Evolutionary conservation across 2,329 filamentous ascomycete species (phyloP), one percentile per base, ranked within the genome.

Genomic region (Venturia pyrina): DNA sequence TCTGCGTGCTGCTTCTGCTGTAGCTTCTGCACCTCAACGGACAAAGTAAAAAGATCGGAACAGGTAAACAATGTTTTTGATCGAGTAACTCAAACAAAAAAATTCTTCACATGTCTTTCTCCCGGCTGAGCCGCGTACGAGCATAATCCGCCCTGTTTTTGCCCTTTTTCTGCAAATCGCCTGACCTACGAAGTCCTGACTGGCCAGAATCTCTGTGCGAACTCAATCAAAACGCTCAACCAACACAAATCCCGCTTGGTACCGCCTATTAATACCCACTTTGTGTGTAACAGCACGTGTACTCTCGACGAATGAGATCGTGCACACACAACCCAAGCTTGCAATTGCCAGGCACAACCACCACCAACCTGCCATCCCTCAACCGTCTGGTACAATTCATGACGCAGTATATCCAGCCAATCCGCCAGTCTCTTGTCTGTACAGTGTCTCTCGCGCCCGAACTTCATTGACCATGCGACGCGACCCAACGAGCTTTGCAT

Each of bases 321-420:
- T 28, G n/a, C 32, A 34, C 32, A 37, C 28, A n/a, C 28, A 59
- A 15, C 11, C 53, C 37, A 59, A 8, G 28, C 32, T 59, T 37
- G 37, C 53, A 59, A 37, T 28, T 57, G 53, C 53, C 53, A 57
- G 53, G 53, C 53, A 57, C 50, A 56, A 57, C 50, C 50, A 34
- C 50, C 17, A 57, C 17, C 53, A 59, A 19, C 53, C 53, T 59
- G 53, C 37, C 53, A 59, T 59, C 32, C 53, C 34, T 59, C 53
- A 13, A 59, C 53, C 53, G 32, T 59, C 19, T 59, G 7, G 32
- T 59, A 37, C 53, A 19, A 5, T 53, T 59, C 32, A 37, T 59
- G 53, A 59, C 53, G 53, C 53, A 37, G 1, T 37, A 40, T 40
- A 40, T 11, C 37, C 28, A 28, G 28, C 28, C 28, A 17, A 13